Evolutionary conservation across 257 asterid species (phyloP), one percentile per base, ranked within the genome.

Genomic region (Asclepias syriaca): DNA sequence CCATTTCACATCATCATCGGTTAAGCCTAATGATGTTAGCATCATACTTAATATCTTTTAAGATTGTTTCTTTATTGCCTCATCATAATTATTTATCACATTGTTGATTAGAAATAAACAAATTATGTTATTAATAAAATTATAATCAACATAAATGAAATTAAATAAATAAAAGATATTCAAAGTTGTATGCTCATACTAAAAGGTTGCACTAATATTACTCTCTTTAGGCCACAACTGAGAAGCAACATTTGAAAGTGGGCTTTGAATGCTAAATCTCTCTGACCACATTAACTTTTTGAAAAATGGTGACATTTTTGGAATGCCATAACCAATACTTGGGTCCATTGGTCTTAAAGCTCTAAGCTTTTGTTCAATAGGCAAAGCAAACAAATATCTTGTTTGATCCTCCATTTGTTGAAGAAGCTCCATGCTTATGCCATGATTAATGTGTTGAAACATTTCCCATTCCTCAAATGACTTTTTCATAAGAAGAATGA

Each of bases 391-490:
- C 2, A 74, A 67, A 4, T 54, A 16, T 3, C 46, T 21, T 1
- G 66, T 45, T 1, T 55, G 57, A 13, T 39, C n/a, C 72, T 66
- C 72, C 40, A 74, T 2, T 40, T 66, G 19, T 0, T 40, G 34
- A 32, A 74, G 29, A 54, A 74, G 65, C 6, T 16, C 43, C 10
- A 24, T 10, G 2, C 66, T 21, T 19, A 65, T 19, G 37, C 72
- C 72, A 45, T 74, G 72, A 61, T 74, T 66, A 46, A 8, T 74
- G 29, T 66, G 15, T 29, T 74, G 77, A 55, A 74, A 74, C 15
- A 74, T 40, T 16, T 72, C 77, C 66, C 66, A 66, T 5, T 56
- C 68, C 55, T 66, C 50, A 56, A 66, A 29, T 54, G 77, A 72
- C 12, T 54, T 11, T 22, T 40, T 57, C 19, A 74, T 15, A 0